Evolutionary conservation across 352 stramenopile species (phyloP), one percentile per base, ranked within the genome.

Genomic region (Pythium vanterpoolii): DNA sequence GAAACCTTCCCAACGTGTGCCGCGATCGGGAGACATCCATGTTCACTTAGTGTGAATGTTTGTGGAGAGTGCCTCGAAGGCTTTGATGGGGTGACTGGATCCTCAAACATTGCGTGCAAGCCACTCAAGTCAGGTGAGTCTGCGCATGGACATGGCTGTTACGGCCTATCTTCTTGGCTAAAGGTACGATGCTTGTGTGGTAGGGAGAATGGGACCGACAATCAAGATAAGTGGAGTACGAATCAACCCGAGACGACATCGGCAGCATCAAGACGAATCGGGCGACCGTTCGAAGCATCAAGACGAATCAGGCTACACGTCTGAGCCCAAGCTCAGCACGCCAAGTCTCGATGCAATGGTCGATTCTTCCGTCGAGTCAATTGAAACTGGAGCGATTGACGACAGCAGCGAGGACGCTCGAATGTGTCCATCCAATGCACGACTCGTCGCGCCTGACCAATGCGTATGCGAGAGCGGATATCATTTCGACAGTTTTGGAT

Each of bases 41-140:
- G 81, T 48, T 74, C 72, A 6, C 55, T 61, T 9, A 66, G 68
- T 18, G 54, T 74, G 3, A 87, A 91, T 33, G 53, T 86, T 1
- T 93, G 83, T 48, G 83, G 83, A 0, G 77, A 87, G n/a, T 93
- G 83, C 51, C 62, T 86, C 13, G 73, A 85, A 18, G 83, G 81
- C 0, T 89, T 77, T 46, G 21, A 63, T 11, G 76, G 75, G 3
- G 33, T 48, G 0, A 3, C 43, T 5, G 73, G 73, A 18, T 69
- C 72, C 0, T 71, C 71, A 1, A 88, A 89, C 23, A 60, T 66
- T 19, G 40, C 76, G 18, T 92, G 82, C 44, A 52, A 55, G 0
- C 31, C 30, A 28, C 21, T 49, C 50, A 38, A 44, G 28, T 27
- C 42, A 26, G 60, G 60, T 66, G 16, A 42, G 51, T 57, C 3